Conservation (phyloP, 2,329 filamentous ascomycete genomes). For the Diaporthe vexans region DNA sequence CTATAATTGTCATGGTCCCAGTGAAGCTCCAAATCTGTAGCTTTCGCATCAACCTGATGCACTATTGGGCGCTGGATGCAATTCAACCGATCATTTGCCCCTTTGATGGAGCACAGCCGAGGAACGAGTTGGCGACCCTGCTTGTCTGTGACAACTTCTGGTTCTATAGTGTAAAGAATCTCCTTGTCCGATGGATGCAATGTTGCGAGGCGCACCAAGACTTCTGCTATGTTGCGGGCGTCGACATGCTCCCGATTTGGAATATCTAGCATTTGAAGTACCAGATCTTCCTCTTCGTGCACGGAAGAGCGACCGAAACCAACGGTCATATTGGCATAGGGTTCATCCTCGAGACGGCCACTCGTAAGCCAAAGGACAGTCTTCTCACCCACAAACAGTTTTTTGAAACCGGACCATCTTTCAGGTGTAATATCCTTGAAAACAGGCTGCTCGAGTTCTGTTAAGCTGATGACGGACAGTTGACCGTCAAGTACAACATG, state of each 20-base stretch:
- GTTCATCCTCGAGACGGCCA: slow-evolving; percentile 6
- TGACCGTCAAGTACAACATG: not conserved
- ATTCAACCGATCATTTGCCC: slow-evolving; percentile 10
- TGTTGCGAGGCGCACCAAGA: not conserved
- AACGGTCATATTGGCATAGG: slow-evolving; percentile 8
- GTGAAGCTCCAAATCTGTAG: not conserved
- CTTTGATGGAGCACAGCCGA: slow-evolving; percentile 1
- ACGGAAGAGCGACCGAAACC: slow-evolving; percentile 21
- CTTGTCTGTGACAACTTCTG: slow-evolving; percentile 26
- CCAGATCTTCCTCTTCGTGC: not conserved
- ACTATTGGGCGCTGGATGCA: not conserved
- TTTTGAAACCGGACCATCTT: not conserved
- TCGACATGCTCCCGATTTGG: not conserved
- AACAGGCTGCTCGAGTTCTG: slow-evolving; percentile 31
- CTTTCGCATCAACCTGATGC: not conserved
- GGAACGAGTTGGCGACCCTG: slow-evolving; percentile 16
- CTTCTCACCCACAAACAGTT: not conserved
- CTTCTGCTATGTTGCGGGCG: not conserved
- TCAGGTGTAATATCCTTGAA: slow-evolving; percentile 3
- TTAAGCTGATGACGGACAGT: not conserved
- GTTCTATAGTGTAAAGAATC: not conserved
- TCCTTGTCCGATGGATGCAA: not conserved
- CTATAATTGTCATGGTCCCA: not conserved
- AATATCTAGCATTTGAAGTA: slow-evolving; percentile 12
- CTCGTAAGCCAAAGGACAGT: slow-evolving; percentile 17